A percentile compares a stretch with the other conserved stretches of the same genome.
These are phyloP conservation scores for Sphaerulina vaccinii DNA, from an alignment of 2,329 filamentous ascomycete genomes.

Conservation along the genomic window DNA sequence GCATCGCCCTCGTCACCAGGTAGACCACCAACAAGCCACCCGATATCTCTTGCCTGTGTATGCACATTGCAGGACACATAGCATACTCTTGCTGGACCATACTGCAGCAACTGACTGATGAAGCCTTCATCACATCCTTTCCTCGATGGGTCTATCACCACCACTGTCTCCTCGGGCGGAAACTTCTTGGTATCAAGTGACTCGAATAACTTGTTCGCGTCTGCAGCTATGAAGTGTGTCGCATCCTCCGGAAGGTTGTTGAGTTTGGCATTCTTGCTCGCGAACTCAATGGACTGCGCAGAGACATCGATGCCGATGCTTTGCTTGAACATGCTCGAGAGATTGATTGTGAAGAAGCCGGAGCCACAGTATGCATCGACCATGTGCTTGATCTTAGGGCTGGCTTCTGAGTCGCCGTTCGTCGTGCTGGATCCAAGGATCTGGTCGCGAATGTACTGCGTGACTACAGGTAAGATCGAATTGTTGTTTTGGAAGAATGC, in stretches of 20 bases:
- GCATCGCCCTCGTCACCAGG: conserved; percentile 36
- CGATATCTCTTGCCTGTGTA: conserved; percentile 91
- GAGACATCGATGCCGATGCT: conserved; percentile 91
- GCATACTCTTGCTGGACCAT: conserved; percentile 74
- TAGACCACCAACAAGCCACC: conserved; percentile 75
- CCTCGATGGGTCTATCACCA: conserved; percentile 94
- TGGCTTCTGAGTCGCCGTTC: not conserved
- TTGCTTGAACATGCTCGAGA: conserved; percentile 75
- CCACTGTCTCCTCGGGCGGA: conserved; percentile 75
- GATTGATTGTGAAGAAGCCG: conserved; percentile 93
- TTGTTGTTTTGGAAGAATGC: conserved; percentile 99
- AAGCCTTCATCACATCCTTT: conserved; percentile 92
- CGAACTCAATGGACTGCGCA: conserved; percentile 71
- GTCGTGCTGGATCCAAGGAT: conserved; percentile 53
- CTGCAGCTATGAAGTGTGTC: conserved; percentile 83
- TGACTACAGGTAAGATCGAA: conserved; percentile 86
- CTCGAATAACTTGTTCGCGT: conserved; percentile 80
- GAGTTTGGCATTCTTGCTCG: conserved; percentile 71
- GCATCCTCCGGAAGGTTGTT: conserved; percentile 69
- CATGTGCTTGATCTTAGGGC: conserved; percentile 68
- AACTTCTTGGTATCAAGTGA: conserved; percentile 59
- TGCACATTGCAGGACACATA: conserved; percentile 99
- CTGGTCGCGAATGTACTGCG: conserved; percentile 77
- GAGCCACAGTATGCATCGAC: conserved; percentile 98
- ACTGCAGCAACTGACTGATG: conserved; percentile 73